Percentiles rank a stretch among this genome's conserved stretches.
phyloP scores from a whole-genome alignment of 768 basidiomycete species.

The Termitomyces sp. region DNA sequence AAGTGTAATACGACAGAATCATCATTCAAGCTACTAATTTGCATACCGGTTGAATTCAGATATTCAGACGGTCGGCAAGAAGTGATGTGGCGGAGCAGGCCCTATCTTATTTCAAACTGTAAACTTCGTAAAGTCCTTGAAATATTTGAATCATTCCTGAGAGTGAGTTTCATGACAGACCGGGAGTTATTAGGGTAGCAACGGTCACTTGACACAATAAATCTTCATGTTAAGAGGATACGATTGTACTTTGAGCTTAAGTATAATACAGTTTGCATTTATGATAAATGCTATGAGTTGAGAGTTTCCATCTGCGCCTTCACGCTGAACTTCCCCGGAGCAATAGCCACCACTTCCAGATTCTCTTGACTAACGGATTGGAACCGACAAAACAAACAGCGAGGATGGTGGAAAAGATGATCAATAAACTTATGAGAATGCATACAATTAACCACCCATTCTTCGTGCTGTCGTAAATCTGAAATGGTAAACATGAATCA shows the following conservation, averaged over 20 bases:
- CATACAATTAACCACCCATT: constrained; percentile 61
- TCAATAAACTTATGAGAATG: constrained; percentile 37
- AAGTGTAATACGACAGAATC: no score
- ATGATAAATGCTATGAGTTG: background rate
- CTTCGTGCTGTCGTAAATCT: constrained; percentile 55
- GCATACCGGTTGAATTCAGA: no score
- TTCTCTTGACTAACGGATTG: constrained; percentile 26
- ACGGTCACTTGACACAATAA: background rate
- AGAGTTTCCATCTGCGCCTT: background rate
- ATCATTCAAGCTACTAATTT: no score
- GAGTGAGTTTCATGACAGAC: no score
- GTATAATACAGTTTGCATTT: background rate
- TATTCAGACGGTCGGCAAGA: no score
- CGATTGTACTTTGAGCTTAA: background rate
- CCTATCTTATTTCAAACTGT: no score
- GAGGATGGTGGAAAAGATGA: constrained; percentile 31
- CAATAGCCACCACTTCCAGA: constrained; percentile 1
- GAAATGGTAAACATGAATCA: background rate
- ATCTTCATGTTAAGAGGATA: background rate
- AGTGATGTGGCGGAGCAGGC: no score
- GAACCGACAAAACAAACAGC: constrained; percentile 45
- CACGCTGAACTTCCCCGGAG: background rate
- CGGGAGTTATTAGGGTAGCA: no score
- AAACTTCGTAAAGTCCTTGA: no score
- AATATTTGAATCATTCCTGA: no score